Base-by-base conservation (phyloP, 2,329 filamentous ascomycete species). In the Cylindrodendrum hubeiense region DNA sequence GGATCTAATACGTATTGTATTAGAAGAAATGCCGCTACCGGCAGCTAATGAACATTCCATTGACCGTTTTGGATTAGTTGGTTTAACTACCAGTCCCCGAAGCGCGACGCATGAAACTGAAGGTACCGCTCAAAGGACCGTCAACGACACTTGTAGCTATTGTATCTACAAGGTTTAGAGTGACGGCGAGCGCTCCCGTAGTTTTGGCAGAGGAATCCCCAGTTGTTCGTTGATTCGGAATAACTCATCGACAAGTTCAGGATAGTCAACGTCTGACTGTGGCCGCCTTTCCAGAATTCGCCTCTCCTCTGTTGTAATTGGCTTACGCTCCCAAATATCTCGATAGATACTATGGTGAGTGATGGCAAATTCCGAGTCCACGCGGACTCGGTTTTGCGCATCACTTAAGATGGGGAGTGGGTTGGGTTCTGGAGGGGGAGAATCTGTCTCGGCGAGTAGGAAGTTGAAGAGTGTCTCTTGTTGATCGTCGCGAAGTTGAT, bases 281-380 rank as follows among this genome's bases (percentile, higher is more conserved):
- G 67, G 68, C n/a, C 57, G 50, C 13, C 19, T 70, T n/a, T 63
- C 46, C 13, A 61, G 39, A 6, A 59, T 47, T 0, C 60, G 44
- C 39, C 60, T 24, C 0, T 69, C 67, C 3, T 56, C 39, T 0
- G 54, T 53, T 3, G 46, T 49, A 0, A 61, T 28, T 13, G 65
- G 55, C 2, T 66, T 62, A 2, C 59, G 53, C 46, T 70, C 68
- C 67, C 67, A 70, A 5, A 68, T 66, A 0, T 68, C 65, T 44
- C 61, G 30, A 21, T 70, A 70, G 2, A 70, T 68, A 8, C 46
- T 44, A 26, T 46, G n/a, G 1, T 61, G 49, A 4, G 53, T 60
- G 2, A 70, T 56, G 7, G 68, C 61, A 30, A 19, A 28, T 1
- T 60, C 51, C 1, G 61, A 53, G 24, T 70, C 67, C 4, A 69